Evolutionary conservation across 176 grass and related monocot species (phyloP), one percentile per base, ranked within the genome.

Genomic region (Cenchrus purpureus): DNA sequence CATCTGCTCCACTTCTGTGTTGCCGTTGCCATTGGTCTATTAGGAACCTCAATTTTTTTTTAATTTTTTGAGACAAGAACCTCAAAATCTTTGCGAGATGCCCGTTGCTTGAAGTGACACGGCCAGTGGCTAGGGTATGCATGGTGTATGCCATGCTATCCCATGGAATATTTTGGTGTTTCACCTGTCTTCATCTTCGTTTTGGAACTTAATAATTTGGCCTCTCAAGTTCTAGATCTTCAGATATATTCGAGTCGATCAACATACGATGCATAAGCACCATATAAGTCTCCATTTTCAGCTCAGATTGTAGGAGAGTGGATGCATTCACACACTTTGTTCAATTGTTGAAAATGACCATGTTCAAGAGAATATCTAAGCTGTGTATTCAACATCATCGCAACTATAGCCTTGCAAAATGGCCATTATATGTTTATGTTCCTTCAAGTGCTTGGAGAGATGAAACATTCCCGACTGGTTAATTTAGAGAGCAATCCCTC

Each of bases 31-130:
- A 61, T 79, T 90, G 84, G 68, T 52, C 58, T 79, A 40, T 40
- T 40, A 73, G 58, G 88, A 86, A 86, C 74, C 43, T 74, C 67
- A 37, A 57, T 43, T 71, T 78, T 73, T 83, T 66, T 65, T 78
- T 73, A 83, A 59, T 65, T 40, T 40, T 40, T 40, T 40, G 37
- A 40, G 37, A 40, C 37, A 40, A 40, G 88, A 86, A 86, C 74
- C 43, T 74, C 67, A 37, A 57, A 52, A 77, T 78, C 79, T 86
- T 66, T 65, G 4, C 31, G 77, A 28, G 72, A 77, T 90, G 71
- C 65, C 65, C 65, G 16, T 71, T 72, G 56, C 50, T 50, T 59
- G 66, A 78, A 32, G 79, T 59, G 83, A 86, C 72, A 77, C 25
- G 46, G 16, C 0, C 62, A 56, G 78, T 86, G 79, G 49, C 49